These are phyloP conservation scores for Geotrichum ghanense DNA, from an alignment of 805 yeast genomes.

Conservation along the genomic window DNA sequence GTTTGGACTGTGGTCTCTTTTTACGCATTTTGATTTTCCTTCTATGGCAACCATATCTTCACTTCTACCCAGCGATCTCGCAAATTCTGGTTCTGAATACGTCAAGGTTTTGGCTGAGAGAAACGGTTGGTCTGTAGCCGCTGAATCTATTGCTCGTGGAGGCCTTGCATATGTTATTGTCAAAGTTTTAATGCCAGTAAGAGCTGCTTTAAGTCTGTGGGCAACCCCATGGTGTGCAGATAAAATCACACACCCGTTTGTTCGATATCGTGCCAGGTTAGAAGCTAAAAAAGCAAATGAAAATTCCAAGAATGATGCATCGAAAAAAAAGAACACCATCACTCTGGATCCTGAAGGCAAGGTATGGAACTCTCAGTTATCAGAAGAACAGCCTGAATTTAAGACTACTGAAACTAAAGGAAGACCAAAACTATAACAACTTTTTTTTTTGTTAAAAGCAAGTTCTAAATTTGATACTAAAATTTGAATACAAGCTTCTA, in stretches of 20 bases:
- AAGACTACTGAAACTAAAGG: neutral
- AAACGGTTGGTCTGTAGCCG: slow-evolving; percentile 23
- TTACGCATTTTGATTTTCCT: slow-evolving; percentile 41
- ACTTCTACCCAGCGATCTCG: slow-evolving; percentile 47
- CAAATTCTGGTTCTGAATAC: slow-evolving; percentile 46
- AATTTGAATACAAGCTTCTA: no score
- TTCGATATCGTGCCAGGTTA: no score
- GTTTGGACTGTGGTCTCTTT: slow-evolving; percentile 52
- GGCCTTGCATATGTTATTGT: slow-evolving; percentile 65
- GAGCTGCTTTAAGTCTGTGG: slow-evolving; percentile 39
- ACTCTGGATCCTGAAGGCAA: slow-evolving; percentile 8
- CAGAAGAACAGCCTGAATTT: neutral
- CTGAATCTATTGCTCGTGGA: slow-evolving; percentile 50
- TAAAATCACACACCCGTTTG: slow-evolving; percentile 20
- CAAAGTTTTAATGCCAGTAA: slow-evolving; percentile 43
- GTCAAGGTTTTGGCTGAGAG: slow-evolving; percentile 32
- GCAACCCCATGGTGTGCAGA: slow-evolving; percentile 50
- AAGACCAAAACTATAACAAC: neutral
- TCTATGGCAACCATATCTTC: slow-evolving; percentile 29
- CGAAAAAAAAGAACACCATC: slow-evolving; percentile 3
- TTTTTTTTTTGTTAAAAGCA: no score
- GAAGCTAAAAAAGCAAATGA: slow-evolving; percentile 31
- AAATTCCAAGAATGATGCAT: slow-evolving; percentile 8
- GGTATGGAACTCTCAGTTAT: slow-evolving; percentile 6
- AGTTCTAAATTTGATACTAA: no score